Conservation (phyloP, 345 rosid genomes). For the Dovyalis caffra region DNA sequence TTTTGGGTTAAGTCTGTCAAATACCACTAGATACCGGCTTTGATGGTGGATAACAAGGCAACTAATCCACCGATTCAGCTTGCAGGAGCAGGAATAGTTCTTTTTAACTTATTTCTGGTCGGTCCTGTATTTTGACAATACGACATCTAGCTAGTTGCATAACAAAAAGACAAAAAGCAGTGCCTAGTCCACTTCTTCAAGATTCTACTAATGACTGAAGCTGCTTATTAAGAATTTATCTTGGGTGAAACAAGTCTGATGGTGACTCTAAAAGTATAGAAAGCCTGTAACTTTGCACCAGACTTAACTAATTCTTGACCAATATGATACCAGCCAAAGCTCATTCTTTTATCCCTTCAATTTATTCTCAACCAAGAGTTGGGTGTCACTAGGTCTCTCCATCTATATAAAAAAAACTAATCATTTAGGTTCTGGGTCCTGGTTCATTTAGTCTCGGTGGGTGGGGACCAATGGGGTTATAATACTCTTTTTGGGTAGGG, state of each 20-base stretch:
- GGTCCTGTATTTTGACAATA: too few species aligned
- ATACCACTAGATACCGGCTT: too few species aligned
- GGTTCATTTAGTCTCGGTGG: neutral
- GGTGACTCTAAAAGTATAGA: neutral
- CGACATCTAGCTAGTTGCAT: too few species aligned
- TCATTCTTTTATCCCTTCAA: neutral
- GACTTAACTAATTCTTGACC: neutral
- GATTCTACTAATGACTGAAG: neutral
- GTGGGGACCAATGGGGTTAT: slow-evolving; percentile 4
- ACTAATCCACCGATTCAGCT: too few species aligned
- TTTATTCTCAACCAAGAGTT: neutral
- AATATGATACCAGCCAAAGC: neutral
- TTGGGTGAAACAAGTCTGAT: neutral
- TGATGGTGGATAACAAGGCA: too few species aligned
- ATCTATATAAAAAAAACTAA: neutral
- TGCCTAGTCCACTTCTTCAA: too few species aligned
- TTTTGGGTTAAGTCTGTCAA: too few species aligned
- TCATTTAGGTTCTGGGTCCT: neutral
- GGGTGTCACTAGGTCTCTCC: neutral
- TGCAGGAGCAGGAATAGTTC: too few species aligned
- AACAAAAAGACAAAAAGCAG: too few species aligned
- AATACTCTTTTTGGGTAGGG: slow-evolving; percentile 16
- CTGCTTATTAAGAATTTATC: neutral
- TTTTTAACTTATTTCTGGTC: too few species aligned
- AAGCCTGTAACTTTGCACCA: neutral